phyloP scores from a whole-genome alignment of 148 eudicot genomes.

The Arctostaphylos glauca region DNA sequence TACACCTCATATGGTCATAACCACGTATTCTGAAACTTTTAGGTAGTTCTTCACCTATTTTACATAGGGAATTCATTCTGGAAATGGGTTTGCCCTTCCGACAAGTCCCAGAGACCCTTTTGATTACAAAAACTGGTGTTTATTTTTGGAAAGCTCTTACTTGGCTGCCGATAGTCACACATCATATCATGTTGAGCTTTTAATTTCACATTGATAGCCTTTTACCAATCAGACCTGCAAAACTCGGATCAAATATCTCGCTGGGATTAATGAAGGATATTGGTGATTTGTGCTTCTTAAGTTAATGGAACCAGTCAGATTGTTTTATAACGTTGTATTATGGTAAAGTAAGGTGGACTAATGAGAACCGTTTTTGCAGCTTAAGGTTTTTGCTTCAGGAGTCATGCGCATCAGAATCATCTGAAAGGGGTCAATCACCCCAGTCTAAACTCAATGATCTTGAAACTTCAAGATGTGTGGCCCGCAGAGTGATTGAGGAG shows the following conservation, averaged over 20 bases:
- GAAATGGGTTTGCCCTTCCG: background rate
- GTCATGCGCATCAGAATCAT: slow-evolving; percentile 35
- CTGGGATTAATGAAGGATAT: background rate
- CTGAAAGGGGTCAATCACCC: slow-evolving; percentile 42
- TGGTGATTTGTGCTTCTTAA: background rate
- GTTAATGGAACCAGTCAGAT: background rate
- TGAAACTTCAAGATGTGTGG: slow-evolving; percentile 50
- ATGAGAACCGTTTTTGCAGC: slow-evolving; percentile 38
- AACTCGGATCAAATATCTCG: background rate
- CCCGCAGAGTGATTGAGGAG: slow-evolving; percentile 51
- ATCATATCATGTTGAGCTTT: background rate
- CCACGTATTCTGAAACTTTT: background rate
- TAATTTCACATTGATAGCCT: background rate
- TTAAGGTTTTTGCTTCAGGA: slow-evolving; percentile 69
- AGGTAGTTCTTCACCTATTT: background rate
- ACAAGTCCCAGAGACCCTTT: background rate
- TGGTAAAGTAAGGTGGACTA: background rate
- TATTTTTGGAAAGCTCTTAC: background rate
- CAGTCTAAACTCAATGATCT: slow-evolving; percentile 31
- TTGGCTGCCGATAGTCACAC: background rate
- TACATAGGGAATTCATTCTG: background rate
- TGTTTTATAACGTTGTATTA: background rate
- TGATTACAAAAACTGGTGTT: background rate
- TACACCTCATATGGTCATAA: background rate
- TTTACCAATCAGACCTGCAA: background rate